Base-by-base conservation (phyloP, 192 early-diverging fungal species). In the Phlyctochytrium planicorne region DNA sequence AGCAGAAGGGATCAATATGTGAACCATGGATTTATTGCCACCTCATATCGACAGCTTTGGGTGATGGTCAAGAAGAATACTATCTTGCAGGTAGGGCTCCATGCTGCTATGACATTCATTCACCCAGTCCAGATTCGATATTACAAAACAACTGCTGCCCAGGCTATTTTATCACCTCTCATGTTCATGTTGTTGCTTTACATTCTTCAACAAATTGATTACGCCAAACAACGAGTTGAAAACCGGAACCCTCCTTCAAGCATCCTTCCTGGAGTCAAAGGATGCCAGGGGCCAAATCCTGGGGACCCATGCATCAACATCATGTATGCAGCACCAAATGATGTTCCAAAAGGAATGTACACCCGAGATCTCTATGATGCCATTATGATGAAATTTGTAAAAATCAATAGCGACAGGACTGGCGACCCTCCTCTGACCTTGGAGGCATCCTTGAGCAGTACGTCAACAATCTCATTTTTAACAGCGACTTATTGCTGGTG, bases 171-270 rank as follows among this genome's bases (percentile, higher is more conserved):
- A 6, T 76, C 84, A 10, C 86, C 86, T 6, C 57, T 88, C 35
- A 31, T 88, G 20, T 88, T 88, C 73, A 61, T 84, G 64, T 67
- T 88, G 53, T 73, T 88, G 3, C 73, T 88, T 17, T 88, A 69
- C 66, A 59, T 81, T 34, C 78, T 88, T 17, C 76, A 77, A 59
- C 56, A 59, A 23, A 59, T 29, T 27, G 55, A 57, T 29, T 57
- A 57, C 27, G 12, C 12, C 55, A 10, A 57, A 27, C 55, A 57
- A 27, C 55, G 25, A 14, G 55, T 25, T 14, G 20, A 57, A 27
- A 25, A 20, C 12, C 10, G 16, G 6, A 29, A 10, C 10, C 55
- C 55, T 25, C 55, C 55, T 4, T 10, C 10, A 6, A 29, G 20
- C 27, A 4, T 25, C 27, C 27, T 57, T 10, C 55, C 16, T 6